Conservation (phyloP, 768 basidiomycete species). For the Mycena vulgaris region DNA sequence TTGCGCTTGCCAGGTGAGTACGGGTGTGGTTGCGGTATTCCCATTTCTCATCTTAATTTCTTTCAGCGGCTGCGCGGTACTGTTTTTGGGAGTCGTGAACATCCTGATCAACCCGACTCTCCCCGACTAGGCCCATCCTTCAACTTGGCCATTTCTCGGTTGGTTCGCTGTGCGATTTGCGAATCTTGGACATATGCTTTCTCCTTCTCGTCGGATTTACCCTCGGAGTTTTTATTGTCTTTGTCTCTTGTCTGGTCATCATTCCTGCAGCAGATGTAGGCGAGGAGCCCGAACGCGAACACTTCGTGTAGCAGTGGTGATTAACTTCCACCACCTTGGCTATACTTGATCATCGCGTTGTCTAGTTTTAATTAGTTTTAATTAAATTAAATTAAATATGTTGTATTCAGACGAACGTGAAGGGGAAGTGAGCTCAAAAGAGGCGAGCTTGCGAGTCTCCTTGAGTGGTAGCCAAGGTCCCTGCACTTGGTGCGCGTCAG, state of each 20-base stretch:
- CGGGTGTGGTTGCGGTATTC: neutral
- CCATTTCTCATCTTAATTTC: neutral
- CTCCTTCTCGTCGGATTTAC: neutral
- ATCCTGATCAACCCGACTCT: conserved; percentile 31
- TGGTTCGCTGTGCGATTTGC: neutral
- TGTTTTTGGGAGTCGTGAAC: conserved; percentile 31
- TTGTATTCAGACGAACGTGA: no score
- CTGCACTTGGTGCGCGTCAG: no score
- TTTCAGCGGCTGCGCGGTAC: conserved; percentile 33
- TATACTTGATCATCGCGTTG: neutral
- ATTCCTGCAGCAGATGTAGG: neutral
- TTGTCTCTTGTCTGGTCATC: neutral
- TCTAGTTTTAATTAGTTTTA: neutral
- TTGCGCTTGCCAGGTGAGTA: conserved; percentile 27
- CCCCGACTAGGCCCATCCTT: conserved; percentile 17
- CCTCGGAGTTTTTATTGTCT: neutral
- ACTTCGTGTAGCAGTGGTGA: neutral
- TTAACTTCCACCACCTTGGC: neutral
- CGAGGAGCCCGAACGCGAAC: neutral
- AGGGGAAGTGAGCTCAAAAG: no score
- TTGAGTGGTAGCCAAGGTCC: no score
- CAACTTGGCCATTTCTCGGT: neutral
- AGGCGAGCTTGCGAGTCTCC: no score
- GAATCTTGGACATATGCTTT: neutral
- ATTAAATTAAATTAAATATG: no score